Percentiles rank a stretch among this genome's conserved stretches.
phyloP scores from a whole-genome alignment of 2,329 filamentous ascomycete species.

The Aureobasidium musti region DNA sequence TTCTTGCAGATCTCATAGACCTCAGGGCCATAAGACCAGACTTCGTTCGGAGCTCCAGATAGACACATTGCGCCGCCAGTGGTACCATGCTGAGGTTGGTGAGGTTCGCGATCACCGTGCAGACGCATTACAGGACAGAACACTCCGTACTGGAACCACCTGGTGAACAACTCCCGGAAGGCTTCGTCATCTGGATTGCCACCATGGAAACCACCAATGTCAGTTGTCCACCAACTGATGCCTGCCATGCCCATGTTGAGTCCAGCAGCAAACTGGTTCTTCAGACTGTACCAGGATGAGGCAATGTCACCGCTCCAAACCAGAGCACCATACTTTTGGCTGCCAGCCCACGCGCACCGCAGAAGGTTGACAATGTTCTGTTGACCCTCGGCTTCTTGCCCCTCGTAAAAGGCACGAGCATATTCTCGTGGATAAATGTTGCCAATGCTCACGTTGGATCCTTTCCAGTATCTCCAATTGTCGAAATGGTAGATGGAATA shows the following conservation, averaged over 20 bases:
- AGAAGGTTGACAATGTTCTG: constrained; percentile 61
- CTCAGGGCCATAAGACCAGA: constrained; percentile 66
- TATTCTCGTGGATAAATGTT: constrained; percentile 64
- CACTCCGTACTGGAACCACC: constrained; percentile 70
- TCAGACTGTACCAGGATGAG: constrained; percentile 61
- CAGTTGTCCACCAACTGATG: constrained; percentile 69
- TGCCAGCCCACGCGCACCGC: constrained; percentile 59
- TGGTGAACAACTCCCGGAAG: constrained; percentile 64
- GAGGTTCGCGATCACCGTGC: constrained; percentile 66
- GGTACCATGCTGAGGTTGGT: constrained; percentile 49
- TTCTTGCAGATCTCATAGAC: constrained; percentile 62
- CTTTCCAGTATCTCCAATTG: constrained; percentile 62
- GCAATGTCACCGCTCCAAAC: constrained; percentile 70
- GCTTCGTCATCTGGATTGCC: constrained; percentile 57
- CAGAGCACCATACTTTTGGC: constrained; percentile 64
- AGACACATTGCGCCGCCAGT: constrained; percentile 44
- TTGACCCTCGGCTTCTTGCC: constrained; percentile 56
- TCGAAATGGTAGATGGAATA: constrained; percentile 67
- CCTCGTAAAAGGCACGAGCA: constrained; percentile 62
- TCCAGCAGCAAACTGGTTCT: constrained; percentile 63
- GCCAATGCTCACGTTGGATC: constrained; percentile 58
- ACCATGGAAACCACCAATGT: constrained; percentile 70
- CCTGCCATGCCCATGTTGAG: constrained; percentile 67
- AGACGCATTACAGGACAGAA: constrained; percentile 69
- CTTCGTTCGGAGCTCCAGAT: constrained; percentile 60